Evolutionary conservation across 176 grass and related monocot species (phyloP).

Genomic region (Typha latifolia): DNA sequence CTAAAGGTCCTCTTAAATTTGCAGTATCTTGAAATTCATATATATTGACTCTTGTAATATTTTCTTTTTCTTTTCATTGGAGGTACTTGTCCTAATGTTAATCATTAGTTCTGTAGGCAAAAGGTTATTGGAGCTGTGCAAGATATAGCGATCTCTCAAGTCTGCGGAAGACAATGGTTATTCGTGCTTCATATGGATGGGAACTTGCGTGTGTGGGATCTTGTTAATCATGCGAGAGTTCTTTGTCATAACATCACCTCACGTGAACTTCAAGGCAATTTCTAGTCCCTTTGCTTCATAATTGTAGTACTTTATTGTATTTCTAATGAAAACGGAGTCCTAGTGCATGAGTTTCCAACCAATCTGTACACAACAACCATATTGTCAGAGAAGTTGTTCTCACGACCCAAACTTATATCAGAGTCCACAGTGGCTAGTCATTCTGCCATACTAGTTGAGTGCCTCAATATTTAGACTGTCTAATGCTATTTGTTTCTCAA

Average conservation of each 20-base stretch:
- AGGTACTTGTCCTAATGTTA: background rate
- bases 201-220: constrained; percentile 79
- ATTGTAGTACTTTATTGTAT: constrained; percentile 9
- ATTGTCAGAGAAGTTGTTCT: too few relatives aligned
- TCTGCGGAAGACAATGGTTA: constrained; percentile 58
- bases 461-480: too few relatives aligned
- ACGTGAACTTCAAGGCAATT: constrained; percentile 60
- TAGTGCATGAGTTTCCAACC: too few relatives aligned
- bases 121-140: constrained; percentile 66
- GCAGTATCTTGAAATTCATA: too few relatives aligned
- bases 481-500: too few relatives aligned
- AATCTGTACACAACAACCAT: too few relatives aligned
- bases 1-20: too few relatives aligned
- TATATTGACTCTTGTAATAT: background rate
- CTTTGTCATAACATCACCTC: constrained; percentile 44
- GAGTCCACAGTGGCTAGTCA: too few relatives aligned
- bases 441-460: too few relatives aligned
- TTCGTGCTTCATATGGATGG: constrained; percentile 84
- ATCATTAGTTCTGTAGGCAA: constrained; percentile 44
- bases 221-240: constrained; percentile 52
- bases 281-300: constrained; percentile 14
- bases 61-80: constrained; percentile 7
- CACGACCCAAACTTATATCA: background rate
- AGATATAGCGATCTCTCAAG: constrained; percentile 59
- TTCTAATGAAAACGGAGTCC: too few relatives aligned